A percentile compares a stretch with the other conserved stretches of the same genome.
Conservation (phyloP, 768 basidiomycete genomes). For the Auricularia auricula-judae region DNA sequence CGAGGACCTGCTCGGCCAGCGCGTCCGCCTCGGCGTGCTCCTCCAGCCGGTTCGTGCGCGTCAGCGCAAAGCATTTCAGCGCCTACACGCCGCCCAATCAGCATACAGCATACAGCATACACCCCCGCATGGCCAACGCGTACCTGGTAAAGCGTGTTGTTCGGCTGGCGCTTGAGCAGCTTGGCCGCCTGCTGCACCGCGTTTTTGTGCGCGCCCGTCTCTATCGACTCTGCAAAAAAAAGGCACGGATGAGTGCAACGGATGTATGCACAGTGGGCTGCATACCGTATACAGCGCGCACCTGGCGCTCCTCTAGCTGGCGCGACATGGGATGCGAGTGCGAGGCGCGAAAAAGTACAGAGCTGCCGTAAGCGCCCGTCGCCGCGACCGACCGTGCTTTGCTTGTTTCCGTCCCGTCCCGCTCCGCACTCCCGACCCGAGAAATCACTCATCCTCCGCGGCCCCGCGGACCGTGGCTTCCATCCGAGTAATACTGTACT, state of each 20-base stretch:
- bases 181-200: slow-evolving; percentile 81
- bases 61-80: slow-evolving; percentile 73
- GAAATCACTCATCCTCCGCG: no score
- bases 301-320: slow-evolving; percentile 49
- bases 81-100: slow-evolving; percentile 35
- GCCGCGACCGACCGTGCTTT: no score
- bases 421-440: no score
- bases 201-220: slow-evolving; percentile 78
- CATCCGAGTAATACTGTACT: no score
- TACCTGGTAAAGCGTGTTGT: slow-evolving; percentile 62
- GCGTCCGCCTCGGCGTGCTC: slow-evolving; percentile 44
- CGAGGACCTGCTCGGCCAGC: slow-evolving; percentile 72
- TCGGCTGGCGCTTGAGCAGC: slow-evolving; percentile 75
- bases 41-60: slow-evolving; percentile 77
- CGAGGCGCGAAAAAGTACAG: neutral
- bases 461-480: no score
- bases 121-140: neutral
- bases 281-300: slow-evolving; percentile 77
- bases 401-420: no score
- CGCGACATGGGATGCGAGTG: neutral
- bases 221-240: slow-evolving; percentile 56
- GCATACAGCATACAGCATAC: neutral
- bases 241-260: neutral
- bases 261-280: neutral
- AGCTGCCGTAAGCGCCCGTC: neutral